Evolutionary conservation across 805 yeast species (phyloP), one percentile per base, ranked within the genome.

Genomic region (Zygosaccharomyces siamensis): DNA sequence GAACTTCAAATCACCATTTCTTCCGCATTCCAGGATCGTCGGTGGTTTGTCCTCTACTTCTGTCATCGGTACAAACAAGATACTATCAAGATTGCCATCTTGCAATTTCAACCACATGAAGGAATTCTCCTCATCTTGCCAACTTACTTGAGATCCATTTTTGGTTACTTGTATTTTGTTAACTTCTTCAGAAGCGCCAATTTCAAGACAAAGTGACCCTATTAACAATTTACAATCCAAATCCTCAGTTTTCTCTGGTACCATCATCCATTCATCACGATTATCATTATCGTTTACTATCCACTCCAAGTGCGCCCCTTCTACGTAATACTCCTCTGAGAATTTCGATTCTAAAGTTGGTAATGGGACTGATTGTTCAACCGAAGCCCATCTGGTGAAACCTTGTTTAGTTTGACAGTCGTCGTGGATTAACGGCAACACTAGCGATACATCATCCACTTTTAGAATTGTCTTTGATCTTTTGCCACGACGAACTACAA

Each of bases 401-500:
- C 51, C 39, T n/a, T 57, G 60, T 20, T 54, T 7, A 1, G 47
- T 35, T 37, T 49, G 51, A 66, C 67, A 63, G 5, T 39, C 41
- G 3, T 52, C 52, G 2, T 49, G 42, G 4, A 56, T 57, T 3
- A 60, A 52, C 1, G 61, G 43, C n/a, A 72, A 49, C 3, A 73
- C 73, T 2, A 71, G 41, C 2, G 49, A 56, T 32, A 70, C 54
- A 2, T 45, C 50, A 0, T 75, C 75, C 2, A 61, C 66, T 44
- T 65, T 56, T 2, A 63, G 61, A 39, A 52, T 66, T 2, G 61
- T 58, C 5, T 56, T 51, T 3, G 62, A 52, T 52, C 66, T 55
- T 38, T 55, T 61, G 24, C 73, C 58, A 31, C 70, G 59, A 44
- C 70, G 71, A 30, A 72, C 57, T 31, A 55, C 57, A 45, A 70